Evolutionary conservation across 306 rosid genomes (phyloP).

Genomic region (Glycine latifolia): DNA sequence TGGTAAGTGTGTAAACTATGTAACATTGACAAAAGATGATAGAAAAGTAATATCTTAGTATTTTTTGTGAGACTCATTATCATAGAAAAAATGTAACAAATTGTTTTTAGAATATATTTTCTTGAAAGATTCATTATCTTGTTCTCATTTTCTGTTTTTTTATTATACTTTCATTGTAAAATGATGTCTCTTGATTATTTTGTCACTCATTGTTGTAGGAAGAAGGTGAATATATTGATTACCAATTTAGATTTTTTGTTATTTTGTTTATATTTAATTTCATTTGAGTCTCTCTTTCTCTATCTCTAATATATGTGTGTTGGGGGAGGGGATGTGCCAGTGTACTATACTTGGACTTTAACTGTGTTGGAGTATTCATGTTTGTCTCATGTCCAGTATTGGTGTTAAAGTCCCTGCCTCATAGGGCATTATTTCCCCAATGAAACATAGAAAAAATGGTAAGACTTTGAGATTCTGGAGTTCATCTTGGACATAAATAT

Average conservation of each 20-base stretch:
- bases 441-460: neutral
- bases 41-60: too few species aligned
- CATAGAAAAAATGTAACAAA: too few species aligned
- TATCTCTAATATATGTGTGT: neutral
- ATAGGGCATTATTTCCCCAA: neutral
- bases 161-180: neutral
- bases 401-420: neutral
- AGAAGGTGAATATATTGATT: neutral
- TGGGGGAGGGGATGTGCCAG: neutral
- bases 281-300: neutral
- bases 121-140: neutral
- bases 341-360: too few species aligned
- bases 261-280: neutral
- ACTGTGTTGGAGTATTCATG: neutral
- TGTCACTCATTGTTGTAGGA: neutral
- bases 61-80: too few species aligned
- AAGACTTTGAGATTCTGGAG: neutral
- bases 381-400: neutral
- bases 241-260: neutral
- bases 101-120: too few species aligned
- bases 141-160: neutral
- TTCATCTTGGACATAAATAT: neutral
- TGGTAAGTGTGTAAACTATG: too few species aligned
- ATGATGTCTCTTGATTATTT: neutral
- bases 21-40: too few species aligned